A percentile compares a stretch with the other conserved stretches of the same genome.
These are phyloP conservation scores for Yarrowia hollandica DNA, from an alignment of 805 yeast genomes.

Conservation along the genomic window DNA sequence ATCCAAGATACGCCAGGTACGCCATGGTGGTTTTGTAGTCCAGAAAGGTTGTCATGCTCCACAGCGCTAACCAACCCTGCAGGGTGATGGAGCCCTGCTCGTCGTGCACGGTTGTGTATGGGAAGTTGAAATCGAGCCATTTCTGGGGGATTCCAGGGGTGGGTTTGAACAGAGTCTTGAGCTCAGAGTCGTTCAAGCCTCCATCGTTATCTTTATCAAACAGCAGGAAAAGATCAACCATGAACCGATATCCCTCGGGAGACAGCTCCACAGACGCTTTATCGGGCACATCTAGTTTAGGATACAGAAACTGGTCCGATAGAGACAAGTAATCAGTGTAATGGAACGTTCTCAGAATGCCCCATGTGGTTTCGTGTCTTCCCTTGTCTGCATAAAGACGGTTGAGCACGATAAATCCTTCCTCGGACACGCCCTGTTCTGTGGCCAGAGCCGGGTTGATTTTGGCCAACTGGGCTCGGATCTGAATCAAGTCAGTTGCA, in stretches of 20 bases:
- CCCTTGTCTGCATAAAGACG: slow-evolving; percentile 87
- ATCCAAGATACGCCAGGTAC: slow-evolving; percentile 87
- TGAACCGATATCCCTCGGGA: slow-evolving; percentile 86
- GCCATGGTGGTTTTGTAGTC: slow-evolving; percentile 83
- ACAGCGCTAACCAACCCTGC: slow-evolving; percentile 98
- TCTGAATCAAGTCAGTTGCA: slow-evolving; percentile 43
- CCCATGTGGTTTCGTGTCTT: slow-evolving; percentile 97
- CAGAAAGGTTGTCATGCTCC: slow-evolving; percentile 93
- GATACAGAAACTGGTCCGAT: slow-evolving; percentile 75
- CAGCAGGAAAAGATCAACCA: slow-evolving; percentile 83
- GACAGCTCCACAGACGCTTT: slow-evolving; percentile 85
- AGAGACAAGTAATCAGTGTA: slow-evolving; percentile 90
- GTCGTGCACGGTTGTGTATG: slow-evolving; percentile 82
- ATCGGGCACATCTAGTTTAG: slow-evolving; percentile 70
- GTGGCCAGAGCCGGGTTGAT: slow-evolving; percentile 40
- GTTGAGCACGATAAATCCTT: slow-evolving; percentile 76
- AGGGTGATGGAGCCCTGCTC: slow-evolving; percentile 86
- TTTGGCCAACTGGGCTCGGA: slow-evolving; percentile 43
- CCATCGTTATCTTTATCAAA: slow-evolving; percentile 97
- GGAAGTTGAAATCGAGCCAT: slow-evolving; percentile 86
- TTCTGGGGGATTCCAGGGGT: slow-evolving; percentile 90
- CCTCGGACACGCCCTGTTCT: slow-evolving; percentile 60
- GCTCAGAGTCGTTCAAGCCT: slow-evolving; percentile 76
- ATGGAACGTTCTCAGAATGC: slow-evolving; percentile 80
- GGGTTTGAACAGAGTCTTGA: slow-evolving; percentile 69